Percentiles rank a stretch among this genome's conserved stretches.
phyloP scores from a whole-genome alignment of 768 basidiomycete genomes.

The Hygrophorus russula region DNA sequence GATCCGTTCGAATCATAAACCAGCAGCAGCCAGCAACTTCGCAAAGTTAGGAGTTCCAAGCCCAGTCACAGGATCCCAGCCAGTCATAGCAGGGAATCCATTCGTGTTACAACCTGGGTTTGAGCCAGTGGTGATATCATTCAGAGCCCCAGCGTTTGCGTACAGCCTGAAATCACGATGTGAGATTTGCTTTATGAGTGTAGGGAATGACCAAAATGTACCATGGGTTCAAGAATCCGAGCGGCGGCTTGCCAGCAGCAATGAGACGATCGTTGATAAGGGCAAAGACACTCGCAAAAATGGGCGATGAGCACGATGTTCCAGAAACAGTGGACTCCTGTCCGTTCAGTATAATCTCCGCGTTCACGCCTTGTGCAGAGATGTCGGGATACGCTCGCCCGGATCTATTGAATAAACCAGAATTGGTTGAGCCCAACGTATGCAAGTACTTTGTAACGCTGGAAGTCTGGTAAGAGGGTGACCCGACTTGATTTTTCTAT shows the following conservation, averaged over 20 bases:
- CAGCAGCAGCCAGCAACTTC: too few species aligned
- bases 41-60: slow-evolving; percentile 36
- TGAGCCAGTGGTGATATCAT: slow-evolving; percentile 26
- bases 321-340: slow-evolving; percentile 20
- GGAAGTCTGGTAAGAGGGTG: slow-evolving; percentile 17
- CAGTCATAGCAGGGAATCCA: slow-evolving; percentile 23
- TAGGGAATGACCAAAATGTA: slow-evolving; percentile 1
- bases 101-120: slow-evolving; percentile 29
- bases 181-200: slow-evolving; percentile 1
- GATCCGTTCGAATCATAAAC: too few species aligned
- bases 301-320: slow-evolving; percentile 12
- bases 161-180: slow-evolving; percentile 19
- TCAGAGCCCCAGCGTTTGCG: slow-evolving; percentile 17
- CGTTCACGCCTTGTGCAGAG: slow-evolving; percentile 12
- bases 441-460: slow-evolving; percentile 15
- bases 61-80: slow-evolving; percentile 39
- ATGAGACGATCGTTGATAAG: slow-evolving; percentile 36
- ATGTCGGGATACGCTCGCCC: slow-evolving; percentile 20
- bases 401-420: slow-evolving; percentile 32
- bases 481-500: slow-evolving; percentile 10
- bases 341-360: slow-evolving; percentile 20
- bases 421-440: slow-evolving; percentile 19
- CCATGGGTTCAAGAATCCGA: slow-evolving; percentile 26
- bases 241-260: slow-evolving; percentile 18
- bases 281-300: slow-evolving; percentile 34